These are phyloP conservation scores for Botrytis squamosa DNA, from an alignment of 2,329 filamentous ascomycete species.

Conservation along the genomic window DNA sequence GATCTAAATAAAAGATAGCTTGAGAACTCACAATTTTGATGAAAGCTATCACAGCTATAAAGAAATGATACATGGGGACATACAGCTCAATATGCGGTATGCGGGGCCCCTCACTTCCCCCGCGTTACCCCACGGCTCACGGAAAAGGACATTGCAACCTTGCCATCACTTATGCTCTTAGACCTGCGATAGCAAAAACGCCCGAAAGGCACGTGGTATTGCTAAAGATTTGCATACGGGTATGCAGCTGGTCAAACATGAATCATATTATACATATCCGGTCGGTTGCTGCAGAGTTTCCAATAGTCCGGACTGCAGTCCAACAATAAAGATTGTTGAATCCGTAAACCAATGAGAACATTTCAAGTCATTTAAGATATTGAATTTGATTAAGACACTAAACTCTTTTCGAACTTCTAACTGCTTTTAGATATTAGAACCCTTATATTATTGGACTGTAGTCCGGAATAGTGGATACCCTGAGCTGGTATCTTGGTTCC, in stretches of 20 bases:
- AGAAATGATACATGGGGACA: background rate
- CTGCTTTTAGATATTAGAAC: no score
- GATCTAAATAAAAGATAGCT: background rate
- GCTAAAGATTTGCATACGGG: background rate
- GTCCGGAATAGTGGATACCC: background rate
- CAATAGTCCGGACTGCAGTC: no score
- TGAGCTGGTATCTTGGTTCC: background rate
- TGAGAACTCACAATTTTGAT: background rate
- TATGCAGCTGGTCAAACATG: background rate
- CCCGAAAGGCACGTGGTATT: background rate
- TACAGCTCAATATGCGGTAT: background rate
- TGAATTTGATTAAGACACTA: no score
- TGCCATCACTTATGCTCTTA: background rate
- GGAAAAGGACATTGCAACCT: conserved; percentile 9
- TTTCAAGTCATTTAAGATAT: no score
- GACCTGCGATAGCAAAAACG: background rate
- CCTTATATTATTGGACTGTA: no score
- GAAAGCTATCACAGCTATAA: background rate
- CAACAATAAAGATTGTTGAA: no score
- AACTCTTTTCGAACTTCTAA: no score
- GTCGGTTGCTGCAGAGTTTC: background rate
- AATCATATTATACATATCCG: background rate
- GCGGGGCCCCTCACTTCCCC: conserved; percentile 15
- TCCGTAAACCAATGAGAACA: no score
- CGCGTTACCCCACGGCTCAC: conserved; percentile 11